phyloP scores from a whole-genome alignment of 805 yeast genomes.

The Myxozyma mucilagina region DNA sequence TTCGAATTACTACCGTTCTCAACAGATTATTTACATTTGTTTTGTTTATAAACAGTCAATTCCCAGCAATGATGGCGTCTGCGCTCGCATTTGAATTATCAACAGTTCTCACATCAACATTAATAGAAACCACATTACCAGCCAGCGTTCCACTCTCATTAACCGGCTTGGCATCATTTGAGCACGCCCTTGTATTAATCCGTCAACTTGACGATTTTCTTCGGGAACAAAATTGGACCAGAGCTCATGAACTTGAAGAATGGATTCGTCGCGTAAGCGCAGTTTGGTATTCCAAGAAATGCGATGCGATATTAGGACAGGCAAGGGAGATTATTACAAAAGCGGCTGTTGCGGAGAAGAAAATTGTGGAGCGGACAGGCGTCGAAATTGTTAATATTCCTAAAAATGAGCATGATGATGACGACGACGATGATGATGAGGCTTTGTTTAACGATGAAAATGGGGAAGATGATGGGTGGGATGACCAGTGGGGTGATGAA shows the following conservation, averaged over 20 bases:
- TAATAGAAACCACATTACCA: conserved; percentile 18
- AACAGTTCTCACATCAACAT: conserved; percentile 9
- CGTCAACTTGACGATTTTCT: conserved; percentile 16
- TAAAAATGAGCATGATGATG: neutral
- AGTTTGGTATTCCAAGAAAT: conserved; percentile 29
- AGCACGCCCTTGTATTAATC: conserved; percentile 3
- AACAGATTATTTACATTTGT: conserved; percentile 8
- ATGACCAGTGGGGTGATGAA: conserved; percentile 28
- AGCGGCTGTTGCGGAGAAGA: conserved; percentile 19
- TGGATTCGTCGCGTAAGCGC: conserved; percentile 27
- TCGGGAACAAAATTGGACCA: conserved; percentile 15
- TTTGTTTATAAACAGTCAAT: conserved; percentile 4
- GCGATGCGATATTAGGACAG: conserved; percentile 17
- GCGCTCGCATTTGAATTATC: conserved; percentile 16
- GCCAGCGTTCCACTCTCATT: conserved; percentile 16
- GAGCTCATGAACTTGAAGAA: conserved; percentile 15
- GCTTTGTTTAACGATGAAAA: neutral
- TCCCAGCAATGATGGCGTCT: conserved; percentile 17
- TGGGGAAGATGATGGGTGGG: conserved; percentile 25
- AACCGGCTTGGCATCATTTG: conserved; percentile 11
- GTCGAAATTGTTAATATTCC: conserved; percentile 14
- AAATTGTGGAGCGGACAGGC: conserved; percentile 25
- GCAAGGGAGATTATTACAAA: conserved; percentile 13
- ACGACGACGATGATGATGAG: neutral
- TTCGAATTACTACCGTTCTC: neutral